phyloP scores from a whole-genome alignment of 495 filamentous ascomycete genomes.

The Podospora australis region DNA sequence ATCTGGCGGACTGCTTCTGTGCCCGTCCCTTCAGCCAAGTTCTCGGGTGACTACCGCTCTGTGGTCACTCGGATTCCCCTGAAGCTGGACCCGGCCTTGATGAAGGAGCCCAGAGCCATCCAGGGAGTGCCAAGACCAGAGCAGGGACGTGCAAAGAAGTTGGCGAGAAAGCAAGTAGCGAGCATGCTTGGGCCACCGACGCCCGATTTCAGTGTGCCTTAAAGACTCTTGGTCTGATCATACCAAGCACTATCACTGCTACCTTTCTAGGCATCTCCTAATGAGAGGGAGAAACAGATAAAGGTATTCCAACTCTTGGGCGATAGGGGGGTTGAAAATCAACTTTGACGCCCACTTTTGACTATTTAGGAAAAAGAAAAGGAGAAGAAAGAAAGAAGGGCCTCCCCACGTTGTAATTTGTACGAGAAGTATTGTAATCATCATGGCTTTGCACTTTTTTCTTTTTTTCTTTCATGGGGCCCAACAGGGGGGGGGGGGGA shows the following conservation, averaged over 20 bases:
- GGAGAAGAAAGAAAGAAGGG: no score
- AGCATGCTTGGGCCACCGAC: slow-evolving; percentile 53
- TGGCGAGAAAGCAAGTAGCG: slow-evolving; percentile 64
- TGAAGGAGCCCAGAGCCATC: slow-evolving; percentile 80
- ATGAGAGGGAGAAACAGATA: background rate
- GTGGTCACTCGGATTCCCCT: slow-evolving; percentile 60
- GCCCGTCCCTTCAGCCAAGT: slow-evolving; percentile 63
- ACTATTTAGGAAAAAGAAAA: no score
- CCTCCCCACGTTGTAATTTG: no score
- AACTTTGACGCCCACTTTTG: no score
- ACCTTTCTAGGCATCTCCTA: background rate
- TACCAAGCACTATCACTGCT: background rate
- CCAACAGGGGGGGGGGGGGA: no score
- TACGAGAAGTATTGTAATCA: slow-evolving; percentile 1
- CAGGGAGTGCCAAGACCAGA: slow-evolving; percentile 66
- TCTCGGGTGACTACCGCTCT: slow-evolving; percentile 58
- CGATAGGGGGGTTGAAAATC: no score
- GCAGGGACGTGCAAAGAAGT: slow-evolving; percentile 50
- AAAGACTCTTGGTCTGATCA: background rate
- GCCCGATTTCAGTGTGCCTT: slow-evolving; percentile 13
- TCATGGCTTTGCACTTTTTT: background rate
- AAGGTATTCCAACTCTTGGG: no score
- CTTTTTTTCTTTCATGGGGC: background rate
- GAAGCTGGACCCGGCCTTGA: slow-evolving; percentile 75
- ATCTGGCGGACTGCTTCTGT: slow-evolving; percentile 87